These are phyloP conservation scores for Ceratocystis eucalypticola DNA, from an alignment of 2,329 filamentous ascomycete genomes.

Conservation along the genomic window DNA sequence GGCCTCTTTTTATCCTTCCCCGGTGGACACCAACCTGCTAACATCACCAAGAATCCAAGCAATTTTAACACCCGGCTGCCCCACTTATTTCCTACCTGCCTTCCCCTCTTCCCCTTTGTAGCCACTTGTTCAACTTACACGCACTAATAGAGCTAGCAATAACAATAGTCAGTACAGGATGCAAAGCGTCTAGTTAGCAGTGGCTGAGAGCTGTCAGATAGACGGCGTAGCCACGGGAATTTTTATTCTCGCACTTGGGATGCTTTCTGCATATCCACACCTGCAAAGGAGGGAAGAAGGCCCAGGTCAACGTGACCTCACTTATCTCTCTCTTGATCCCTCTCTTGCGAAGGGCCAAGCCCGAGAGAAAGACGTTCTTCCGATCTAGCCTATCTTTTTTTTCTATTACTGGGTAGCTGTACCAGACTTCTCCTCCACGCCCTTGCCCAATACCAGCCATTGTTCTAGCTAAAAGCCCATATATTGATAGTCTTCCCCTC, in stretches of 20 bases:
- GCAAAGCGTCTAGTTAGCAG: not conserved
- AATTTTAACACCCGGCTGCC: not conserved
- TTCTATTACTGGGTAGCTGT: not conserved
- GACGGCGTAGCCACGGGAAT: not conserved
- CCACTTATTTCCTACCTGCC: not conserved
- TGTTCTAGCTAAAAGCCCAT: not conserved
- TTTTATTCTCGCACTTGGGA: not conserved
- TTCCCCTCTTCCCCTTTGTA: not conserved
- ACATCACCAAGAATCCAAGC: not conserved
- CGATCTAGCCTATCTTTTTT: not conserved
- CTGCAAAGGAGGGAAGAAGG: too few species aligned
- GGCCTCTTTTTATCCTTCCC: not conserved
- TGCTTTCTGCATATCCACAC: not conserved
- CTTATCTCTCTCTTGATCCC: not conserved
- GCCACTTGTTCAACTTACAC: not conserved
- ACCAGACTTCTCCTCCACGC: not conserved
- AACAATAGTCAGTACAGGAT: too few species aligned
- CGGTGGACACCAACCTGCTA: not conserved
- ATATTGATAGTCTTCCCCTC: not conserved
- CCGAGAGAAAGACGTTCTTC: not conserved
- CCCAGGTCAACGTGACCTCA: not conserved
- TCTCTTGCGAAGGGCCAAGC: not conserved
- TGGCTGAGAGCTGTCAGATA: not conserved
- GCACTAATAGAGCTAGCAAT: not conserved
- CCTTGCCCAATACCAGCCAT: slow-evolving; percentile 2